phyloP scores from a whole-genome alignment of 257 asterid genomes.

The Solanum sparsipilum region DNA sequence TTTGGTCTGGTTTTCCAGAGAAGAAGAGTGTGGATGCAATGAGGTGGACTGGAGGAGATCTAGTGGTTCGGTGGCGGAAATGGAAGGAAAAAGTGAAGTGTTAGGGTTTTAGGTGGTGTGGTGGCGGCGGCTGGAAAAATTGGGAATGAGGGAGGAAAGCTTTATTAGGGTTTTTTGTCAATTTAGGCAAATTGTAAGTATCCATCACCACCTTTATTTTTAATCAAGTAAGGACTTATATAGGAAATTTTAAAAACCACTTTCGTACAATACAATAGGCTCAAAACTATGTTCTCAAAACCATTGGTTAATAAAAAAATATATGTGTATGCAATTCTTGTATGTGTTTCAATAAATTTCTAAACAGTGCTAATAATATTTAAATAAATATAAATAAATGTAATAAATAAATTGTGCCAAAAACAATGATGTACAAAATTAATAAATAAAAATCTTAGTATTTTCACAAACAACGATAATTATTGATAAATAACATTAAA shows the following conservation, averaged over 20 bases:
- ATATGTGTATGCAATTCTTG: too few species aligned
- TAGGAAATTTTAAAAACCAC: background rate
- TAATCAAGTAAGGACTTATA: background rate
- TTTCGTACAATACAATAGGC: background rate
- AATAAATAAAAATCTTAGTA: too few species aligned
- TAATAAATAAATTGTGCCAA: too few species aligned
- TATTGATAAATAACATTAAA: too few species aligned
- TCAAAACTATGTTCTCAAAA: background rate
- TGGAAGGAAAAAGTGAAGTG: background rate
- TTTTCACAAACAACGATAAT: too few species aligned
- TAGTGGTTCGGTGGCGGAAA: background rate
- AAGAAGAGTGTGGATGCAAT: background rate
- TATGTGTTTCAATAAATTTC: too few species aligned
- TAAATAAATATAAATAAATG: too few species aligned
- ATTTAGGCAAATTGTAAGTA: background rate
- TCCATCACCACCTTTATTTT: background rate
- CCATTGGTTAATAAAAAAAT: too few species aligned
- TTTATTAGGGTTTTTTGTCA: background rate
- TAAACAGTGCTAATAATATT: too few species aligned
- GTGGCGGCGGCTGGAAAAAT: background rate
- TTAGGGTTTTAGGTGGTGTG: background rate
- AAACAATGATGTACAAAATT: too few species aligned
- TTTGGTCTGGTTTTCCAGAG: background rate
- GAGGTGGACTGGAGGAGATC: background rate
- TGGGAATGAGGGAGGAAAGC: background rate